These are phyloP conservation scores for Saraca asoca DNA, from an alignment of 331 rosid genomes.

Conservation along the genomic window DNA sequence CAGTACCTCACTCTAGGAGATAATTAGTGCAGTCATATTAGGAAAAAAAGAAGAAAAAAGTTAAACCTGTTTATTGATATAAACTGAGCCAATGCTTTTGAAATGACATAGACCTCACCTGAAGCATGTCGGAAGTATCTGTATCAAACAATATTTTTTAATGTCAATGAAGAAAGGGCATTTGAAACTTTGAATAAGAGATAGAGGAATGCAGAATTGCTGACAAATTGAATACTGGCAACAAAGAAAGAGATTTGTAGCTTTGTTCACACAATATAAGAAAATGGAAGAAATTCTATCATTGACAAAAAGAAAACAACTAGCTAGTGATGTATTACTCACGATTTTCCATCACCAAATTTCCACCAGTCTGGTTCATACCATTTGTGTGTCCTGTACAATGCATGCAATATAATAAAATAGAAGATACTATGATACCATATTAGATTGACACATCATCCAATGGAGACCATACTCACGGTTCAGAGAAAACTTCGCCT, in stretches of 20 bases:
- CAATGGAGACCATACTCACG: slow-evolving; percentile 49
- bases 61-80: slow-evolving; percentile 75
- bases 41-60: background rate
- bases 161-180: slow-evolving; percentile 13
- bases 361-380: slow-evolving; percentile 92
- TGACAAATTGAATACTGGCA: background rate
- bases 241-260: slow-evolving; percentile 4
- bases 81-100: slow-evolving; percentile 70
- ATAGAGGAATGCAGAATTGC: background rate
- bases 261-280: background rate
- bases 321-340: slow-evolving; percentile 34
- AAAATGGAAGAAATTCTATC: background rate
- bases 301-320: background rate
- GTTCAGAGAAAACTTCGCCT: slow-evolving; percentile 69
- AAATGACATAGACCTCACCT: slow-evolving; percentile 62
- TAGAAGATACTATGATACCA: slow-evolving; percentile 12
- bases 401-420: slow-evolving; percentile 31
- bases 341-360: slow-evolving; percentile 81
- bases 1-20: slow-evolving; percentile 14
- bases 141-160: slow-evolving; percentile 32
- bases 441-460: slow-evolving; percentile 22
- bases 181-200: background rate
- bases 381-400: slow-evolving; percentile 70
- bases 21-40: slow-evolving; percentile 11
- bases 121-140: slow-evolving; percentile 89